Evolutionary conservation across 495 filamentous ascomycete species (phyloP), one percentile per base, ranked within the genome.

Genomic region (Parathielavia hyrcaniae): DNA sequence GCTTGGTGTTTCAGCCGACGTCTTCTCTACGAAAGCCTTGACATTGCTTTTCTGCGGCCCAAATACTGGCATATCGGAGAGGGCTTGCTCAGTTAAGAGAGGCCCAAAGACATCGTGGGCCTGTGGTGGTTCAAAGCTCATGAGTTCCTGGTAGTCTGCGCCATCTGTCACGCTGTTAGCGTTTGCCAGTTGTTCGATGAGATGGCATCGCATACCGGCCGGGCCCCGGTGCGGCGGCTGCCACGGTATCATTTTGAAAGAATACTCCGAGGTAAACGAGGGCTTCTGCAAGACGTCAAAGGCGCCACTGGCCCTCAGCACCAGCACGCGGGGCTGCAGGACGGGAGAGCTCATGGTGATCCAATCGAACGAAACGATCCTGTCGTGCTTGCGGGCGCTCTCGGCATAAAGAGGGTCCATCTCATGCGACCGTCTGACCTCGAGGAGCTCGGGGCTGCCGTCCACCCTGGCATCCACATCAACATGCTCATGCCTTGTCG

Each of bases 321-420:
- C 83, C 59, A 95, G 73, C 36, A 83, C 78, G 48, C 83, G 81
- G 20, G 87, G 83, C 49, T 84, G 84, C 43, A 84, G 71, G 10
- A 80, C 73, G 2, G 78, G 78, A 46, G 73, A 80, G 19, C 84
- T 72, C 77, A 81, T 66, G 64, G 73, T 88, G 53, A 95, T 76
- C 77, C 90, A 95, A 65, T 97, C 91, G 68, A 95, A 96, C 1
- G 87, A 87, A 0, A 93, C 86, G 34, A 96, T 82, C 16, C 85
- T 80, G 43, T 86, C 79, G 45, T 71, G 84, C 73, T 65, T 78
- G 55, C 69, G 72, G 36, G 67, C 59, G 9, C 64, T 65, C 41
- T 78, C 73, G 35, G 73, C 73, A 55, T 74, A 83, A 5, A 70
- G 70, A 58, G 77, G 78, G 40, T 80, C 75, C 54, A 84, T 66